Evolutionary conservation across 805 yeast species (phyloP), one percentile per base, ranked within the genome.

Genomic region (Spathaspora arborariae): DNA sequence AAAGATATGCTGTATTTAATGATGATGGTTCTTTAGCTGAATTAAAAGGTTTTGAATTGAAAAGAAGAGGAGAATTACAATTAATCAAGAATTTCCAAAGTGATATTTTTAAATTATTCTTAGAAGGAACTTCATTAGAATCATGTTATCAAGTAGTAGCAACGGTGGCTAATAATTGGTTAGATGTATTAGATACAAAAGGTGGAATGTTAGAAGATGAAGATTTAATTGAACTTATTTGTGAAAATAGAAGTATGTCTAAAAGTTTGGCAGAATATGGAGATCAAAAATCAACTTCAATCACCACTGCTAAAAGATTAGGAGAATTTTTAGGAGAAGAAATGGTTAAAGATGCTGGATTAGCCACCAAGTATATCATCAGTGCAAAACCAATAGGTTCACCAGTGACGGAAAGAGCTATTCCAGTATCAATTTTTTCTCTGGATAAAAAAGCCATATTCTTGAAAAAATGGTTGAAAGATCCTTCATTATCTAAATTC

Each of bases 1-100:
- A 94, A 58, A 79, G 99, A 57, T 94, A 94, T 59, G 99, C 99
- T 1, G 99, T 94, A 4, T 94, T 94, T 69, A 94, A 94, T 61
- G 81, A 85, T 47, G 97, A 95, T 64, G 98, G 98, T 1, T 74
- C 96, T 0, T 63, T 94, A 34, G 99, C 98, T 0, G 99, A 94
- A 65, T 73, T 94, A 57, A 94, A 94, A 64, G 99, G 99, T 5
- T 94, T 94, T 59, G 99, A 94, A 66, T 72, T 94, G 65, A 94
- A 94, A 60, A 80, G 99, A 68, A 81, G 99, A 65, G 99, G 99
- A 57, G 99, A 94, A 63, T 73, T 94, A 51, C 92, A 90, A 56
- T 70, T 94, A 48, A 89, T 94, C 63, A 95, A 94, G 60, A 90
- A 91, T 56, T 94, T 94, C 67, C 99, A 94, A 65, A 82, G 95